phyloP scores from a whole-genome alignment of 2,329 filamentous ascomycete species.

The Fusarium xyrophilum region DNA sequence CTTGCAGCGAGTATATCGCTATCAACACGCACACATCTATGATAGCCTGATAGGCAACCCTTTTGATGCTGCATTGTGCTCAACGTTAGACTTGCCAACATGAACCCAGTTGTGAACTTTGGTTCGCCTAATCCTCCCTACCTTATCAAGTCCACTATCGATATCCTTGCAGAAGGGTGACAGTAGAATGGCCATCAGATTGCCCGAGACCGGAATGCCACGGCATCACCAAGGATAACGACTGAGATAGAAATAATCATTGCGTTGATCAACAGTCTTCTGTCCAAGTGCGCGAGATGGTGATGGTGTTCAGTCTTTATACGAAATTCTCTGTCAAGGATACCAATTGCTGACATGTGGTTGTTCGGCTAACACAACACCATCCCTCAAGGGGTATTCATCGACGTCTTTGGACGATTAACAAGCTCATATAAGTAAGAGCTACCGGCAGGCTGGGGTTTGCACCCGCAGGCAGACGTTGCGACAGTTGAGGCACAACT shows the following conservation, averaged over 20 bases:
- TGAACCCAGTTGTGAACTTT: neutral
- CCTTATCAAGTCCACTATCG: neutral
- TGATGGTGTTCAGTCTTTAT: neutral
- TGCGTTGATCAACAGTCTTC: neutral
- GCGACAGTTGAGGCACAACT: constrained; percentile 24
- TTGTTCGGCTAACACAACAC: constrained; percentile 17
- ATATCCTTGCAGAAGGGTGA: neutral
- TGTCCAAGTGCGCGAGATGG: neutral
- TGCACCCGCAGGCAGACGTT: constrained; percentile 30
- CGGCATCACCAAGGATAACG: neutral
- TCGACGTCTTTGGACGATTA: constrained; percentile 34
- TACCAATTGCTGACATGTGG: constrained; percentile 1
- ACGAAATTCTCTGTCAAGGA: neutral
- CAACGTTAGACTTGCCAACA: constrained; percentile 8
- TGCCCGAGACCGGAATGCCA: neutral
- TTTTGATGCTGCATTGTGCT: neutral
- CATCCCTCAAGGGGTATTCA: constrained; percentile 37
- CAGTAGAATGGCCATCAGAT: neutral
- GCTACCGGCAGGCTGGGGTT: constrained; percentile 36
- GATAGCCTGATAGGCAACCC: neutral
- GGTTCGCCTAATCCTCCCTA: neutral
- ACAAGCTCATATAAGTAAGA: constrained; percentile 37
- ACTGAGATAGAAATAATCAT: neutral
- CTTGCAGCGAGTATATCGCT: neutral
- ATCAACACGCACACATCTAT: neutral